Conservation (phyloP, 2,329 filamentous ascomycete species). For the Penicillium occitanis region DNA sequence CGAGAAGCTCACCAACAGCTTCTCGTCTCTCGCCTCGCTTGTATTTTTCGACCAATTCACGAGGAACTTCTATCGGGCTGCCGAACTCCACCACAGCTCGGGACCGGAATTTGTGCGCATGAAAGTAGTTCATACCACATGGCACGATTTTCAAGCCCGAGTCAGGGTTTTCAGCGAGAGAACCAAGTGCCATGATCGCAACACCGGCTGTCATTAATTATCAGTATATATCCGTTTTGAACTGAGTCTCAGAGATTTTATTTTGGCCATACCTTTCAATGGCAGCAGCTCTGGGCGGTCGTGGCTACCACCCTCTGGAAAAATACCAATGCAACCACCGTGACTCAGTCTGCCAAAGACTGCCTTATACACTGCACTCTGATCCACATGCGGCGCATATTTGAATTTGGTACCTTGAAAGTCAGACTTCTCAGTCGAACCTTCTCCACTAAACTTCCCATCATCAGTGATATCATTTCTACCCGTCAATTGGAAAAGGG, state of each 20-base stretch:
- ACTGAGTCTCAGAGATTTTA: too few species aligned
- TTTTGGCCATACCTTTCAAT: conserved; percentile 61
- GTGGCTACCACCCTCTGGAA: conserved; percentile 94
- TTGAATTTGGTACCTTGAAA: conserved; percentile 82
- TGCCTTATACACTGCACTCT: conserved; percentile 88
- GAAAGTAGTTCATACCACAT: conserved; percentile 99
- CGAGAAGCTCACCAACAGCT: conserved; percentile 79
- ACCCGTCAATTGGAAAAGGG: conserved; percentile 78
- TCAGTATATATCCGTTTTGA: not conserved
- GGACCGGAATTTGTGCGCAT: conserved; percentile 96
- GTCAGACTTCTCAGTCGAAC: conserved; percentile 55
- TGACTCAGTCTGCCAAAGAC: conserved; percentile 80
- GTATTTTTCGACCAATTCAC: conserved; percentile 81
- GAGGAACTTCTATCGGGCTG: conserved; percentile 78
- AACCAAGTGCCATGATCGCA: conserved; percentile 94
- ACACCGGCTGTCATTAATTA: conserved; percentile 66
- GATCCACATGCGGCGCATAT: conserved; percentile 87
- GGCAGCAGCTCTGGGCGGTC: conserved; percentile 89
- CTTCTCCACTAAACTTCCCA: conserved; percentile 59
- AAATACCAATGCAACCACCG: conserved; percentile 92
- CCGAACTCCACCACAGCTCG: conserved; percentile 95
- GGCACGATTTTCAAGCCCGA: conserved; percentile 93
- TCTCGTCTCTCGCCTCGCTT: conserved; percentile 79
- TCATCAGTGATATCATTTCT: conserved; percentile 69
- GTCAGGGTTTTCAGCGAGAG: conserved; percentile 78